phyloP scores from a whole-genome alignment of 2,329 filamentous ascomycete species.

The Huntiella moniliformis region DNA sequence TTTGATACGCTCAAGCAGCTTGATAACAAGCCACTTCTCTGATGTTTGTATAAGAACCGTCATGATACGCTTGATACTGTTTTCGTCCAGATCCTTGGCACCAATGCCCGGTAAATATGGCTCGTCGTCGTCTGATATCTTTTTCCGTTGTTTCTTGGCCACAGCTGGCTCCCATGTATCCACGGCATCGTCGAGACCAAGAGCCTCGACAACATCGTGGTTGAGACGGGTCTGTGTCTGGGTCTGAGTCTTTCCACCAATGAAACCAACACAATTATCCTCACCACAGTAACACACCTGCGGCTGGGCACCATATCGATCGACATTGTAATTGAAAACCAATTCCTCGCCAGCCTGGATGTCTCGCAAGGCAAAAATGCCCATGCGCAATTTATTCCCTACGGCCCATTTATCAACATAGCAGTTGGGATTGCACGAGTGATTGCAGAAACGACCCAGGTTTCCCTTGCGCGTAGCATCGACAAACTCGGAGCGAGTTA shows the following conservation, averaged over 20 bases:
- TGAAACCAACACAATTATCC: constrained; percentile 84
- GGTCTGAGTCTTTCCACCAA: constrained; percentile 94
- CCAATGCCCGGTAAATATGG: constrained; percentile 86
- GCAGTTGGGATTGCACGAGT: constrained; percentile 96
- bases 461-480: constrained; percentile 96
- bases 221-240: constrained; percentile 86
- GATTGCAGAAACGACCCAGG: constrained; percentile 91
- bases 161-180: constrained; percentile 85
- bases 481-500: constrained; percentile 89
- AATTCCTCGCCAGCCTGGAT: constrained; percentile 83
- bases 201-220: constrained; percentile 74
- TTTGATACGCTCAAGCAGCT: constrained; percentile 77
- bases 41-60: constrained; percentile 92
- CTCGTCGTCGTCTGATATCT: constrained; percentile 84
- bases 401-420: constrained; percentile 99
- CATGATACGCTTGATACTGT: constrained; percentile 85
- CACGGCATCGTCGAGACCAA: constrained; percentile 70
- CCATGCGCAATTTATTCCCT: constrained; percentile 92
- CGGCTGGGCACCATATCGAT: constrained; percentile 89
- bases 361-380: constrained; percentile 78
- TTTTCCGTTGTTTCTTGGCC: constrained; percentile 78
- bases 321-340: constrained; percentile 98
- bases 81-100: constrained; percentile 59
- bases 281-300: constrained; percentile 95
- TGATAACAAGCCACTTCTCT: constrained; percentile 98